phyloP scores from a whole-genome alignment of 2,329 filamentous ascomycete genomes.

The Emmonsiellopsis sp. region DNA sequence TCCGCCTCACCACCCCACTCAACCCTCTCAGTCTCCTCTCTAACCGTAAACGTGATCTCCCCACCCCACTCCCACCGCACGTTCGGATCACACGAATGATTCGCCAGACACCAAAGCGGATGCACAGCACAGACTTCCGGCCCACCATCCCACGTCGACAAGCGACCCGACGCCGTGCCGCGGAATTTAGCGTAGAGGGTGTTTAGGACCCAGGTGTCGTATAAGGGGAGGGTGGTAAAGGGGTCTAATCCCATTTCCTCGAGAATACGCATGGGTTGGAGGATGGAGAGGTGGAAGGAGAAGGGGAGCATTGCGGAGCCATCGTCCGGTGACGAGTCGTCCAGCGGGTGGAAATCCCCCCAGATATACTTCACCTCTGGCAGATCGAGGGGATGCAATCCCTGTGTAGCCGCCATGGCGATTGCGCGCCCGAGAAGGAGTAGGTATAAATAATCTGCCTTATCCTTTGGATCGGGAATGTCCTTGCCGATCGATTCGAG shows the following conservation, averaged over 20 bases:
- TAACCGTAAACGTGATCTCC: constrained; percentile 31
- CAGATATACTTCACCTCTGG: constrained; percentile 56
- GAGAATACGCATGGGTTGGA: constrained; percentile 51
- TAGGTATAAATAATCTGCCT: constrained; percentile 52
- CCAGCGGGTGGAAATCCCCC: constrained; percentile 49
- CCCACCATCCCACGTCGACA: constrained; percentile 65
- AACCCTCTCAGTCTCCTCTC: constrained; percentile 25
- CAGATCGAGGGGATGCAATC: constrained; percentile 50
- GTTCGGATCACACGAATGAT: constrained; percentile 93
- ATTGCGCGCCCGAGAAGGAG: constrained; percentile 50
- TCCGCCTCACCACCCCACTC: constrained; percentile 32
- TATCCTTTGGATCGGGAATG: constrained; percentile 47
- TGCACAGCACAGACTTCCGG: constrained; percentile 91
- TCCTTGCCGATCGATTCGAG: constrained; percentile 52
- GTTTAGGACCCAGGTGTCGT: constrained; percentile 61
- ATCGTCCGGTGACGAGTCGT: constrained; percentile 16
- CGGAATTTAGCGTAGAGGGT: constrained; percentile 89
- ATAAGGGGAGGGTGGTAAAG: constrained; percentile 37
- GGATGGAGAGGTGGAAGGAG: constrained; percentile 51
- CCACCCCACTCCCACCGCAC: constrained; percentile 85
- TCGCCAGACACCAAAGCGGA: constrained; percentile 91
- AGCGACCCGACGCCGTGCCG: constrained; percentile 79
- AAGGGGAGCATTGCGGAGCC: constrained; percentile 46
- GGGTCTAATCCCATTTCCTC: constrained; percentile 56
- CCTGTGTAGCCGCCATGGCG: constrained; percentile 53